Conservation (phyloP, 495 filamentous ascomycete species). For the Lophiotrema nucula region DNA sequence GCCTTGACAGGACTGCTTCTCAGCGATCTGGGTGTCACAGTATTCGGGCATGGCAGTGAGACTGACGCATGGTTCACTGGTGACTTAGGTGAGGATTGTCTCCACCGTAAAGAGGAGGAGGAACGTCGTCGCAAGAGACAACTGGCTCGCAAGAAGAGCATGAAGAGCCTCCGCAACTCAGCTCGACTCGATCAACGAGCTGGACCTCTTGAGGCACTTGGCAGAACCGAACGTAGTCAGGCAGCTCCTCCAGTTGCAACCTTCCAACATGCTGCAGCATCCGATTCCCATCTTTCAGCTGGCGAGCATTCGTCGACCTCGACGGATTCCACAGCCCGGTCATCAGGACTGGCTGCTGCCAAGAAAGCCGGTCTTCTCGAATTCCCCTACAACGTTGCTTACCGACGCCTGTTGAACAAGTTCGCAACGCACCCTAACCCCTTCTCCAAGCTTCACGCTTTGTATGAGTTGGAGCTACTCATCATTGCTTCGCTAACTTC, state of each 20-base stretch:
- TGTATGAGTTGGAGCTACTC: conserved; percentile 78
- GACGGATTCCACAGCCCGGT: conserved; percentile 45
- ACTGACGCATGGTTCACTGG: conserved; percentile 88
- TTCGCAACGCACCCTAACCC: conserved; percentile 92
- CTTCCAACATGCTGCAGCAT: conserved; percentile 44
- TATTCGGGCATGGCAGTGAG: conserved; percentile 84
- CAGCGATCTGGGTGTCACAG: conserved; percentile 82
- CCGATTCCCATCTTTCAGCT: conserved; percentile 36
- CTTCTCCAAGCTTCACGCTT: conserved; percentile 76
- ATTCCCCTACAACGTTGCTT: conserved; percentile 55
- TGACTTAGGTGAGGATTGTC: conserved; percentile 70
- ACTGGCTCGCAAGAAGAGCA: conserved; percentile 53
- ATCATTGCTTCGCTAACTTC: conserved; percentile 73
- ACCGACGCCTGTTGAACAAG: conserved; percentile 74
- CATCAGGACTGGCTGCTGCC: conserved; percentile 36
- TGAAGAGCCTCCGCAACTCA: conserved; percentile 42
- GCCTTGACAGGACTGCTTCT: conserved; percentile 79
- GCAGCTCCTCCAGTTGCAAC: conserved; percentile 49
- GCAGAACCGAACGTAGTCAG: conserved; percentile 45
- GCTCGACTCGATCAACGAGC: conserved; percentile 23
- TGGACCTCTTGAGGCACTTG: conserved; percentile 41
- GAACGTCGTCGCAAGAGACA: conserved; percentile 50
- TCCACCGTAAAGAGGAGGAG: conserved; percentile 71
- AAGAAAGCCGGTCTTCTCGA: conserved; percentile 44
- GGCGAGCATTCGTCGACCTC: conserved; percentile 43